phyloP scores from a whole-genome alignment of 2,329 filamentous ascomycete species.

The Uncinocarpus reesii region DNA sequence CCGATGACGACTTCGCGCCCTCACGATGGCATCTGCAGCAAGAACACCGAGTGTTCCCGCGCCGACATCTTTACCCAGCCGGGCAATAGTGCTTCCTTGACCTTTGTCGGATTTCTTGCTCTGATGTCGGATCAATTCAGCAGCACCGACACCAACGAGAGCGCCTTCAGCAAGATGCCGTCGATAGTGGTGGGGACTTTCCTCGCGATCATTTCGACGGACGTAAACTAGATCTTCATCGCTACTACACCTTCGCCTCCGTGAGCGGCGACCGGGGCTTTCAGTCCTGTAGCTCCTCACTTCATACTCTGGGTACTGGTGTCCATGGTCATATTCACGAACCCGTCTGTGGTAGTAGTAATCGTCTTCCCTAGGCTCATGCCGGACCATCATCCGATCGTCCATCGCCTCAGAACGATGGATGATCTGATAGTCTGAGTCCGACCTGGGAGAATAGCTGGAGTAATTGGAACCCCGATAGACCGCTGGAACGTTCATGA shows the following conservation, averaged over 20 bases:
- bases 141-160: slow-evolving; percentile 50
- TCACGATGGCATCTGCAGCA: slow-evolving; percentile 48
- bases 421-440: slow-evolving; percentile 51
- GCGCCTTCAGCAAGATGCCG: slow-evolving; percentile 54
- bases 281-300: slow-evolving; percentile 39
- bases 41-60: slow-evolving; percentile 53
- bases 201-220: slow-evolving; percentile 40
- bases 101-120: slow-evolving; percentile 40
- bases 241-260: slow-evolving; percentile 42
- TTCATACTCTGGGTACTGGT: slow-evolving; percentile 31
- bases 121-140: slow-evolving; percentile 50
- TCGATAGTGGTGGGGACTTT: slow-evolving; percentile 38
- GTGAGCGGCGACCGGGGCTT: slow-evolving; percentile 41
- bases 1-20: slow-evolving; percentile 41
- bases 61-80: slow-evolving; percentile 43
- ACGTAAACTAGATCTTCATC: slow-evolving; percentile 54
- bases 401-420: slow-evolving; percentile 47
- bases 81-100: slow-evolving; percentile 43
- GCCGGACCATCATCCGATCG: slow-evolving; percentile 38
- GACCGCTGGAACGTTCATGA: slow-evolving; percentile 46
- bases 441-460: slow-evolving; percentile 41
- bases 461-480: slow-evolving; percentile 43
- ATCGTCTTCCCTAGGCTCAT: slow-evolving; percentile 45
- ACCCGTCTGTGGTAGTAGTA: slow-evolving; percentile 52
- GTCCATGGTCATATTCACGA: slow-evolving; percentile 44